Evolutionary conservation across 2,329 filamentous ascomycete genomes (phyloP).

Genomic region (Boeremia exigua): DNA sequence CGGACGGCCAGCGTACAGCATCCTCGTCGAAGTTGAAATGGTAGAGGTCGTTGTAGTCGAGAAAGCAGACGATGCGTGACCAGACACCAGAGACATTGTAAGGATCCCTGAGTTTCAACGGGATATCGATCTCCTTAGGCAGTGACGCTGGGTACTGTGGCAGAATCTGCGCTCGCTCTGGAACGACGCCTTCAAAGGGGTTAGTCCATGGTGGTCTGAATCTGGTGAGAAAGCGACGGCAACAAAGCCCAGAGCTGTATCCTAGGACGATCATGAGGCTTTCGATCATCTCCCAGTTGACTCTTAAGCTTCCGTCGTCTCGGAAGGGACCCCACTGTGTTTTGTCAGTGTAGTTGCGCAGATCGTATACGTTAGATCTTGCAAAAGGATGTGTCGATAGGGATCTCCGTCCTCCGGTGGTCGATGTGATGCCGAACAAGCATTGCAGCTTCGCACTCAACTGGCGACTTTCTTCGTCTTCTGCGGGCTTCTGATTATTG

Average conservation of each 20-base stretch:
- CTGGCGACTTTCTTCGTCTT: conserved; percentile 60
- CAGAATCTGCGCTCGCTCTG: conserved; percentile 17
- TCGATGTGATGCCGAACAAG: conserved; percentile 68
- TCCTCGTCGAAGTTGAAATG: conserved; percentile 70
- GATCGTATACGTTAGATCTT: conserved; percentile 73
- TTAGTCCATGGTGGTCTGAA: conserved; percentile 40
- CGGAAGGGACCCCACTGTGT: conserved; percentile 76
- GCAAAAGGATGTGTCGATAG: conserved; percentile 64
- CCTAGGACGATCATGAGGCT: conserved; percentile 73
- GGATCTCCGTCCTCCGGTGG: conserved; percentile 38
- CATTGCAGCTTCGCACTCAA: conserved; percentile 74
- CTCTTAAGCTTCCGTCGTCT: conserved; percentile 64
- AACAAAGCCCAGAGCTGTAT: conserved; percentile 58
- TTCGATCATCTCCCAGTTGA: conserved; percentile 84
- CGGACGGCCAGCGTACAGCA: conserved; percentile 44
- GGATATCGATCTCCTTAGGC: conserved; percentile 44
- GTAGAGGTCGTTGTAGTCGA: conserved; percentile 65
- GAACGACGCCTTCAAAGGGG: conserved; percentile 37
- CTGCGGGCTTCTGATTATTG: conserved; percentile 46
- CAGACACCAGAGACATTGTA: conserved; percentile 75
- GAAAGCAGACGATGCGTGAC: conserved; percentile 63
- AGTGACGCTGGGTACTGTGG: conserved; percentile 21
- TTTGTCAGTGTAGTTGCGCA: conserved; percentile 68
- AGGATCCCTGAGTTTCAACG: conserved; percentile 66
- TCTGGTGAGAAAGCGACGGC: conserved; percentile 26